A percentile compares a stretch with the other conserved stretches of the same genome.
These are phyloP conservation scores for Alternaria gaisen DNA, from an alignment of 2,329 filamentous ascomycete genomes.

Conservation along the genomic window DNA sequence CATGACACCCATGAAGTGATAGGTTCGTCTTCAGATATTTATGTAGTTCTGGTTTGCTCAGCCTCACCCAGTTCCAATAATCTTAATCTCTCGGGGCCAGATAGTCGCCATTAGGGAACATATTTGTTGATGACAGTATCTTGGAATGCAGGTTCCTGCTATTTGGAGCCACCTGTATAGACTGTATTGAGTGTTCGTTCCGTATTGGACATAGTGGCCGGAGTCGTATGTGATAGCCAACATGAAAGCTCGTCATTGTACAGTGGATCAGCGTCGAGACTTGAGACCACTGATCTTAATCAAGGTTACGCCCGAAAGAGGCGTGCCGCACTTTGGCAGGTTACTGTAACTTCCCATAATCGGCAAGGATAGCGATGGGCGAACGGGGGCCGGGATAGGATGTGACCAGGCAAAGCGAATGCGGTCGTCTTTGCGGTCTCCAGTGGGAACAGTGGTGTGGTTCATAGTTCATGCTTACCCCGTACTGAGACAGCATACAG, in stretches of 20 bases:
- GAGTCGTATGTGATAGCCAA: not conserved
- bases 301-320: not conserved
- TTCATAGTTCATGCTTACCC: constrained; percentile 6
- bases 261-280: not conserved
- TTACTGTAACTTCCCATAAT: not conserved
- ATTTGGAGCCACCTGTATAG: not conserved
- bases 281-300: not conserved
- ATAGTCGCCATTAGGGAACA: not conserved
- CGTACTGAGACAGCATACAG: not conserved
- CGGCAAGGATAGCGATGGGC: not conserved
- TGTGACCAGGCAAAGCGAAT: not conserved
- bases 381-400: not conserved
- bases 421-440: not conserved
- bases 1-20: not conserved
- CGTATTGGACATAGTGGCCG: not conserved
- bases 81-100: not conserved
- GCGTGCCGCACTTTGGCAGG: constrained; percentile 2
- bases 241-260: not conserved
- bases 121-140: not conserved
- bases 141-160: not conserved
- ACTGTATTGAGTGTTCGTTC: not conserved
- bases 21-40: not conserved
- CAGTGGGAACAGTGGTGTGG: not conserved
- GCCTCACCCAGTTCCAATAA: not conserved
- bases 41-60: not conserved